A percentile compares a stretch with the other conserved stretches of the same genome.
Evolutionary conservation across 2,329 filamentous ascomycete species (phyloP).

Genomic region (Talaromyces sp.): DNA sequence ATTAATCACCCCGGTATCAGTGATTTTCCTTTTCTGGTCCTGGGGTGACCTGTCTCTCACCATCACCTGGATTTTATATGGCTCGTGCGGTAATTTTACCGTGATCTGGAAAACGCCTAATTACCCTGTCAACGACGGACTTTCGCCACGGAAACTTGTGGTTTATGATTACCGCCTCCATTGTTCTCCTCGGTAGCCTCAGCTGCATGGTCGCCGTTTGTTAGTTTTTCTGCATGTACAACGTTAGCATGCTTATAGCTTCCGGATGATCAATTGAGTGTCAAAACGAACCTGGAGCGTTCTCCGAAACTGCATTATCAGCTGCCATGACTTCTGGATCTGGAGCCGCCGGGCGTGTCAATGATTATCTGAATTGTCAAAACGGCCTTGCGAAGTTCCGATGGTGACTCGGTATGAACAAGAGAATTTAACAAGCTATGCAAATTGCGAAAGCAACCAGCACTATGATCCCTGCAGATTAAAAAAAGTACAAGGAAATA

Average conservation of each 20-base stretch:
- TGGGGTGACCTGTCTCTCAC: constrained; percentile 47
- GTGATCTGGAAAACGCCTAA: constrained; percentile 66
- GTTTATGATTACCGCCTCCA: constrained; percentile 32
- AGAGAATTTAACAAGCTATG: constrained; percentile 4
- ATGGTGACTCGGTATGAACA: not conserved
- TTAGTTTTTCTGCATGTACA: constrained; percentile 26
- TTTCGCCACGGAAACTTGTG: not conserved
- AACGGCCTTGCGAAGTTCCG: not conserved
- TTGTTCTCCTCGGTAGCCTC: constrained; percentile 35
- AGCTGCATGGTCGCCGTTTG: constrained; percentile 35
- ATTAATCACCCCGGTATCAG: constrained; percentile 13
- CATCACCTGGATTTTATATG: constrained; percentile 78
- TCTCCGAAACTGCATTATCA: constrained; percentile 38
- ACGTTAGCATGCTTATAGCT: constrained; percentile 19
- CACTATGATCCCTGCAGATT: constrained; percentile 8
- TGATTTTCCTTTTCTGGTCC: not conserved
- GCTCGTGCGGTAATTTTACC: constrained; percentile 76
- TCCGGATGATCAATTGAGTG: constrained; percentile 3
- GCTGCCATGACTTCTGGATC: constrained; percentile 36
- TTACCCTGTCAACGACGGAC: not conserved
- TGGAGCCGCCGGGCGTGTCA: not conserved
- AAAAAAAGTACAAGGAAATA: constrained; percentile 19
- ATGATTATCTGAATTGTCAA: not conserved
- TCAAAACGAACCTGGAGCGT: constrained; percentile 36
- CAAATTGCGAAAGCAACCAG: constrained; percentile 12